phyloP scores from a whole-genome alignment of 306 rosid species.

The Cicer pinnatifidum region DNA sequence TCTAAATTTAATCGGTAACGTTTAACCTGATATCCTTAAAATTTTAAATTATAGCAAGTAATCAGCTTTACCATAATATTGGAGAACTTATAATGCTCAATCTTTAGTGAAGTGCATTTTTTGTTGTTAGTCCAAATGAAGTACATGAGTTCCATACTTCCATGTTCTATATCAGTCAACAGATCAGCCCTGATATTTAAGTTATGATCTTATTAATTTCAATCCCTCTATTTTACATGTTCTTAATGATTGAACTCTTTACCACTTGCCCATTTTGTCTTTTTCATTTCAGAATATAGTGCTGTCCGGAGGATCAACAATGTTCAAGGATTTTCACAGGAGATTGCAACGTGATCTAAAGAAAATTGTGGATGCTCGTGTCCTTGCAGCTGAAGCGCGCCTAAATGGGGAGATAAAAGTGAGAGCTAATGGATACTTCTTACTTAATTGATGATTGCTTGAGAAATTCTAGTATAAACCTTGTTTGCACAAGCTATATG shows the following conservation, averaged over 20 bases:
- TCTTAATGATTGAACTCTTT: conserved; percentile 12
- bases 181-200: conserved; percentile 9
- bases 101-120: conserved; percentile 14
- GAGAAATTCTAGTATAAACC: conserved; percentile 27
- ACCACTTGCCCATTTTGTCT: conserved; percentile 15
- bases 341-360: conserved; percentile 97
- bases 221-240: conserved; percentile 16
- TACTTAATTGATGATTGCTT: conserved; percentile 15
- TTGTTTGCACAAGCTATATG: conserved; percentile 8
- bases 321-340: conserved; percentile 98
- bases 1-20: conserved; percentile 19
- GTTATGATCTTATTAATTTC: conserved; percentile 5
- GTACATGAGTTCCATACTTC: neutral
- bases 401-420: conserved; percentile 80
- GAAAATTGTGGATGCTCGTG: conserved; percentile 93
- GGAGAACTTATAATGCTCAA: conserved; percentile 21
- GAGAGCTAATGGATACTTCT: conserved; percentile 30
- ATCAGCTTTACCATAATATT: conserved; percentile 1
- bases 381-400: conserved; percentile 83
- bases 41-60: neutral
- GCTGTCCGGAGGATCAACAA: conserved; percentile 97
- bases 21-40: conserved; percentile 4
- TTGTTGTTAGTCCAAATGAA: conserved; percentile 35
- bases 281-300: conserved; percentile 78
- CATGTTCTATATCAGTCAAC: conserved; percentile 23